Base-by-base conservation (phyloP, 345 rosid species). In the Camelina laxa region DNA sequence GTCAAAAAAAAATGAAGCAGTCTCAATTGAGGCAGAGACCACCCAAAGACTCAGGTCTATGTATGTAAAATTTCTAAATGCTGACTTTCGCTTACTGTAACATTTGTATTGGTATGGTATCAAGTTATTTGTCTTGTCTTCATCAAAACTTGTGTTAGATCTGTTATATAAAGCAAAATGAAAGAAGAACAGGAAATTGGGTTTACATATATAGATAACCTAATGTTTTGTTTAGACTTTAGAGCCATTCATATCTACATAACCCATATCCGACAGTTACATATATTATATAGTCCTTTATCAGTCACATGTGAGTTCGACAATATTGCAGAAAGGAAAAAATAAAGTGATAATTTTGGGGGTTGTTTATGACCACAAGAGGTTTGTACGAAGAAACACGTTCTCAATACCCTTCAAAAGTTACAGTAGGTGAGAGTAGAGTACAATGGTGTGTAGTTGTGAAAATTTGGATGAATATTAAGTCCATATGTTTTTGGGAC, bases 21-120 rank as follows among this genome's bases (percentile, higher is more conserved):
- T 65, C 48, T 30, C 49, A 49, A 51, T 66, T 77, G 69, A 65
- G 76, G 65, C 68, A 13, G 47, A 57, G 47, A 57, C 22, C 41
- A 11, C 20, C 33, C 17, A 21, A 21, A 69, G 57, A 69, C 53
- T 45, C 17, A 33, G 62, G 42, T 71, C 7, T 41, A 53, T 71
- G 31, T 71, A 70, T 77, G 66, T 76, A 62, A 54, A 35, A 69
- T 69, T 6, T 45, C 11, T 44, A 24, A 50, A 61, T 55, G 51
- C 51, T 24, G 65, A 21, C 9, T 44, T 75, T 30, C 0, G 68
- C 56, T 6, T 60, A 44, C 6, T 54, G 69, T 69, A 68, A 76
- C 65, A 63, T 62, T 70, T 70, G 75, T 76, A 69, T 62, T 24
- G 65, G 80, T 61, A 47, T 11, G 70, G 60, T 44, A 62, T 7